Base-by-base conservation (phyloP, 768 basidiomycete genomes). In the Rhodosporidiobolus odoratus region DNA sequence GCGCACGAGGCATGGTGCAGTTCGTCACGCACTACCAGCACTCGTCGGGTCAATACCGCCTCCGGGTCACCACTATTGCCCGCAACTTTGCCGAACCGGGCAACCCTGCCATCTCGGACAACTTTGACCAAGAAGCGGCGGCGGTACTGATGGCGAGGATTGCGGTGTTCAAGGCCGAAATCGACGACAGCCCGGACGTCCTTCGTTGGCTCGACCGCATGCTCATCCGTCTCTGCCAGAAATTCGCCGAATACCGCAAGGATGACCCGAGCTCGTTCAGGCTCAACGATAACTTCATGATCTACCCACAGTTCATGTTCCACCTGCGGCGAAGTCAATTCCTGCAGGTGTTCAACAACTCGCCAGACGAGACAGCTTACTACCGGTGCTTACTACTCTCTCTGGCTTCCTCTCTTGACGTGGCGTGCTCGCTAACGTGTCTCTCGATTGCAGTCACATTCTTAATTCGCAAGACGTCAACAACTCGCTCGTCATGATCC, bases 251-350 rank as follows among this genome's bases (percentile, higher is more conserved):
- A 78, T 99, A 98, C 78, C 83, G 94, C 76, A 98, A 98, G 82
- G 96, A 98, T 80, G 96, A 98, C 78, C 90, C 96, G 16, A 85
- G 87, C 45, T 92, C 89, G 78, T 98, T 99, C 85, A 84, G 92
- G 75, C 83, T 99, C 74, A 84, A 87, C 65, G 92, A 96, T 79
- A 96, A 96, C 81, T 98, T 99, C 81, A 91, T 90, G 79, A 97
- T 99, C 76, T 99, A 99, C 80, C 96, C 96, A 23, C 96, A 98
- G 79, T 99, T 99, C 83, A 99, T 98, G 96, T 99, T 98, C 88
- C 96, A 99, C 81, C 81, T 99, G 71, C 85, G 95, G 68, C 83
- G 96, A 79, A 92, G 91, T 84, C 95, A 98, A 81, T 98, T 99
- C 83, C 83, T 99, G 79, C 96, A 99, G 81, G 94, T 98, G 64